A percentile compares a stretch with the other conserved stretches of the same genome.
phyloP scores from a whole-genome alignment of 148 eudicot genomes.

The Rhododendron kiyosumense region DNA sequence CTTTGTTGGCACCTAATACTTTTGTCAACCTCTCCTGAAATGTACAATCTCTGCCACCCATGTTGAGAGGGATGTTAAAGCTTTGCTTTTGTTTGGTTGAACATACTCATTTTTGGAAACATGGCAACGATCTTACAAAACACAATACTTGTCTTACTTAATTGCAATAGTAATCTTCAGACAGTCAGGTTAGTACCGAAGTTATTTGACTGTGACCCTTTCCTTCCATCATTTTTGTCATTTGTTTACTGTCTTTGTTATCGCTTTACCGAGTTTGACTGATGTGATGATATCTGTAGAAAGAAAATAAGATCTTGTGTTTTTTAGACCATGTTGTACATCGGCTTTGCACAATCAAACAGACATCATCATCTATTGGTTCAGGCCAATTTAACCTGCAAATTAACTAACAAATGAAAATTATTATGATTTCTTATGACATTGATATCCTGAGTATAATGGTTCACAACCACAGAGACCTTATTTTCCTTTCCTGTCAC shows the following conservation, averaged over 20 bases:
- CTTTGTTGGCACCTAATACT: too few relatives aligned
- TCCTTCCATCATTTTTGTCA: background rate
- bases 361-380: background rate
- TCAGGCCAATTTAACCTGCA: conserved; percentile 1
- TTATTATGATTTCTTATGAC: too few relatives aligned
- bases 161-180: background rate
- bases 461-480: background rate
- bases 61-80: too few relatives aligned
- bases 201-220: background rate
- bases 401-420: background rate
- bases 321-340: background rate
- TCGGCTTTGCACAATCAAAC: background rate
- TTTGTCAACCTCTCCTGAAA: too few relatives aligned
- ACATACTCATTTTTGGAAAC: background rate
- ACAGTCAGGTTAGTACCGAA: background rate
- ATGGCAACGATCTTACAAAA: background rate
- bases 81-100: too few relatives aligned
- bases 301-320: background rate
- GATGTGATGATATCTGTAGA: background rate
- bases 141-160: background rate
- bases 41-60: too few relatives aligned
- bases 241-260: background rate
- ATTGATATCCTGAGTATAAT: too few relatives aligned
- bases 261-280: background rate
- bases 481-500: background rate